Evolutionary conservation across 2,329 filamentous ascomycete genomes (phyloP).

Genomic region (Fusarium acutatum): DNA sequence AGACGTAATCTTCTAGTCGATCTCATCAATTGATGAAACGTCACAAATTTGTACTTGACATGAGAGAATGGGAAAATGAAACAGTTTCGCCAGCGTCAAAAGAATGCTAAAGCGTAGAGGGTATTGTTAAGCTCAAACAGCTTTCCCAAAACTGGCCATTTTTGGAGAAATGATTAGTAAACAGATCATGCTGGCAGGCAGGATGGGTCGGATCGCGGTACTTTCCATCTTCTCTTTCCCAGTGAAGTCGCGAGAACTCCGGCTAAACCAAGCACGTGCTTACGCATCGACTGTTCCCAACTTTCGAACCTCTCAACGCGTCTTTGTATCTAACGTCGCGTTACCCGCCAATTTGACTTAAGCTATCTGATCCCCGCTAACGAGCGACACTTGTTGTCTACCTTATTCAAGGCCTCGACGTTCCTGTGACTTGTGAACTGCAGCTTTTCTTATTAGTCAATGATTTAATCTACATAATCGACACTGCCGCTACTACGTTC

Average conservation of each 20-base stretch:
- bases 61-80: neutral
- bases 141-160: neutral
- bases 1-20: constrained; percentile 12
- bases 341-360: constrained; percentile 1
- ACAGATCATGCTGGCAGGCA: neutral
- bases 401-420: neutral
- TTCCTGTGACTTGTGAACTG: neutral
- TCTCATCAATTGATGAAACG: neutral
- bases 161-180: constrained; percentile 24
- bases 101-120: neutral
- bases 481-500: neutral
- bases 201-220: neutral
- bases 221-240: neutral
- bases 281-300: constrained; percentile 15
- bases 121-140: neutral
- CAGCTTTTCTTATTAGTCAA: neutral
- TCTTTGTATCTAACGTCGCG: constrained; percentile 18
- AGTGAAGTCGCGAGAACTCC: neutral
- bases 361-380: constrained; percentile 13
- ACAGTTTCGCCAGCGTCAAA: neutral
- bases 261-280: constrained; percentile 24
- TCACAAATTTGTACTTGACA: neutral
- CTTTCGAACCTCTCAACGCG: constrained; percentile 17
- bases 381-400: neutral
- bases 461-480: neutral